Evolutionary conservation across 2,329 filamentous ascomycete species (phyloP).

Genomic region (Colletotrichum tofieldiae): DNA sequence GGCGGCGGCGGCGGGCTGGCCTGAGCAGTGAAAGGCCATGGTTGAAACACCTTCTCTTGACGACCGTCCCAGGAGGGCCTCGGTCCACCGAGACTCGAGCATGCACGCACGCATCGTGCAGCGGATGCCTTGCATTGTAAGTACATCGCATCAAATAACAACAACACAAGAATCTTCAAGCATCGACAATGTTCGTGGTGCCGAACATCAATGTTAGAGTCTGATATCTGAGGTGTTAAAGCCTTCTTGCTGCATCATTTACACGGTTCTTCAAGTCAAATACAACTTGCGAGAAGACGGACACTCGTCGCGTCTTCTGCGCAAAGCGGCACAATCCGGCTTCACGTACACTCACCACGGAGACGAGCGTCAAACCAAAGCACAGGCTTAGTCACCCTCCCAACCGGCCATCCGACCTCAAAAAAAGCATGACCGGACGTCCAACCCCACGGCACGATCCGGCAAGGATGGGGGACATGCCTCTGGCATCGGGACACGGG

Average conservation of each 20-base stretch:
- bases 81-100: not conserved
- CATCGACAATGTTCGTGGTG: no score
- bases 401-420: not conserved
- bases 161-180: no score
- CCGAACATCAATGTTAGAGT: no score
- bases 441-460: slow-evolving; percentile 27
- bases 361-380: not conserved
- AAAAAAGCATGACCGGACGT: slow-evolving; percentile 3
- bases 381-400: slow-evolving; percentile 27
- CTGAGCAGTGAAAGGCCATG: not conserved
- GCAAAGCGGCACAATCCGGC: not conserved
- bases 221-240: not conserved
- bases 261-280: not conserved
- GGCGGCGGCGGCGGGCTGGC: not conserved
- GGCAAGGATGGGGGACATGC: slow-evolving; percentile 4
- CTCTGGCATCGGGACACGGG: slow-evolving; percentile 12
- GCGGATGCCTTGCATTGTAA: not conserved
- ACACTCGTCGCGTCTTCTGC: not conserved
- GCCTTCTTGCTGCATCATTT: not conserved
- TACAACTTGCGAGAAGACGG: no score
- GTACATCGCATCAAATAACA: not conserved
- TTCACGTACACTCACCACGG: not conserved
- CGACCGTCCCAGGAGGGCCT: no score
- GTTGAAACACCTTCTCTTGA: not conserved
- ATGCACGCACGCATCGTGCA: not conserved